Percentiles rank a stretch among this genome's conserved stretches.
Conservation (phyloP, 306 rosid genomes). For the Cucurbita moschata region DNA sequence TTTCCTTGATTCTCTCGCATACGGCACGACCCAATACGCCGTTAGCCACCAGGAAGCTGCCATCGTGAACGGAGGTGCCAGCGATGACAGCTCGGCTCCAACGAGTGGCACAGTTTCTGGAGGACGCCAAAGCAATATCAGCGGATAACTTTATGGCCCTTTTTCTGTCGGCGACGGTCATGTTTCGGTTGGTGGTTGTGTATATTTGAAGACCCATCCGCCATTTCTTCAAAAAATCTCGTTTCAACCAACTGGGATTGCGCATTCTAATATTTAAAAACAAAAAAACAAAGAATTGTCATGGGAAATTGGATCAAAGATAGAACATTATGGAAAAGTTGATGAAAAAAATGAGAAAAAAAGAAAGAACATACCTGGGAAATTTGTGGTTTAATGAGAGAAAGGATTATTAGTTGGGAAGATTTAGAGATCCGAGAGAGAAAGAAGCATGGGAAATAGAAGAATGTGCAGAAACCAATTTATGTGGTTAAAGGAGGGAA, state of each 20-base stretch:
- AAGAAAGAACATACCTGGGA: slow-evolving; percentile 18
- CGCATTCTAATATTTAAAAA: slow-evolving; percentile 29
- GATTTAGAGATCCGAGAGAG: slow-evolving; percentile 35
- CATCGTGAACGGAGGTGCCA: slow-evolving; percentile 14
- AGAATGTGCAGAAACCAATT: slow-evolving; percentile 41
- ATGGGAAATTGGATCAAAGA: too few relatives aligned
- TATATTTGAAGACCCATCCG: slow-evolving; percentile 43
- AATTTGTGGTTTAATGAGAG: not conserved
- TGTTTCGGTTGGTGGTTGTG: slow-evolving; percentile 21
- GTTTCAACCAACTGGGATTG: slow-evolving; percentile 28
- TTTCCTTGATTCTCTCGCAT: not conserved
- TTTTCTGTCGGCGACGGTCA: slow-evolving; percentile 51
- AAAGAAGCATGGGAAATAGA: slow-evolving; percentile 9
- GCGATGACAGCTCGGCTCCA: slow-evolving; percentile 65
- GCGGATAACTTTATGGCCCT: slow-evolving; percentile 67
- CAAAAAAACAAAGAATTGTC: not conserved
- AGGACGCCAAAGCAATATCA: slow-evolving; percentile 74
- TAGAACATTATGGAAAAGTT: too few relatives aligned
- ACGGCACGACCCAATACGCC: slow-evolving; percentile 9
- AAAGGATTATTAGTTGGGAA: not conserved
- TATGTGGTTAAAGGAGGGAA: slow-evolving; percentile 41
- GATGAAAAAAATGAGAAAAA: not conserved
- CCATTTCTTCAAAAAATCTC: slow-evolving; percentile 59
- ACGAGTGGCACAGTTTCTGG: slow-evolving; percentile 27
- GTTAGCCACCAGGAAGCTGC: not conserved